A percentile compares a stretch with the other conserved stretches of the same genome.
phyloP scores from a whole-genome alignment of 345 rosid genomes.

The Erodium maritimum region DNA sequence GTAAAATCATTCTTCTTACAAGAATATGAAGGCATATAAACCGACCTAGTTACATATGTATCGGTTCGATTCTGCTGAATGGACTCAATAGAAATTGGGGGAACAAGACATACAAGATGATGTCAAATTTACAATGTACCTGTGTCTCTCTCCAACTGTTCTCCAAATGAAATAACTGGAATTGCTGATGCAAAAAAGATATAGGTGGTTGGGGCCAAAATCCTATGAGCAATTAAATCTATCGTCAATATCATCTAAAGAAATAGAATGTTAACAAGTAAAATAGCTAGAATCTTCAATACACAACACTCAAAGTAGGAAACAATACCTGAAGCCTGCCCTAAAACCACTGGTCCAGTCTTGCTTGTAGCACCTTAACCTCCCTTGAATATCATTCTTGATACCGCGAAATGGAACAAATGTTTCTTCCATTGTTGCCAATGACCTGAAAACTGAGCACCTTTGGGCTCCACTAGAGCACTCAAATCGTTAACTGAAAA shows the following conservation, averaged over 20 bases:
- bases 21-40: too few relatives aligned
- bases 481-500: too few relatives aligned
- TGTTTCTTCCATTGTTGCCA: constrained; percentile 62
- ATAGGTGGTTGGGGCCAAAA: constrained; percentile 90
- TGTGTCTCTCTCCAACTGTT: constrained; percentile 79
- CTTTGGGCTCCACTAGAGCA: not conserved
- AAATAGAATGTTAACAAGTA: not conserved
- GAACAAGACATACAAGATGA: not conserved
- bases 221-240: constrained; percentile 25
- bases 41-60: too few relatives aligned
- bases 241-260: too few relatives aligned
- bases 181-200: constrained; percentile 95
- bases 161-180: constrained; percentile 91
- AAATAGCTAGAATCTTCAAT: not conserved
- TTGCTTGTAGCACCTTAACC: constrained; percentile 78
- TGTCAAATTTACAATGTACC: constrained; percentile 22
- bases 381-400: constrained; percentile 66
- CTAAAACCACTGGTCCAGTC: constrained; percentile 79
- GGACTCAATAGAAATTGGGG: not conserved
- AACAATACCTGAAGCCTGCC: constrained; percentile 66
- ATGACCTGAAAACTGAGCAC: not conserved
- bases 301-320: not conserved
- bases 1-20: too few relatives aligned
- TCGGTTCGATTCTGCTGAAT: too few relatives aligned
- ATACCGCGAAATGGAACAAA: constrained; percentile 82